Conservation (phyloP, 805 yeast species). For the Wickerhamomyces xylosicus region DNA sequence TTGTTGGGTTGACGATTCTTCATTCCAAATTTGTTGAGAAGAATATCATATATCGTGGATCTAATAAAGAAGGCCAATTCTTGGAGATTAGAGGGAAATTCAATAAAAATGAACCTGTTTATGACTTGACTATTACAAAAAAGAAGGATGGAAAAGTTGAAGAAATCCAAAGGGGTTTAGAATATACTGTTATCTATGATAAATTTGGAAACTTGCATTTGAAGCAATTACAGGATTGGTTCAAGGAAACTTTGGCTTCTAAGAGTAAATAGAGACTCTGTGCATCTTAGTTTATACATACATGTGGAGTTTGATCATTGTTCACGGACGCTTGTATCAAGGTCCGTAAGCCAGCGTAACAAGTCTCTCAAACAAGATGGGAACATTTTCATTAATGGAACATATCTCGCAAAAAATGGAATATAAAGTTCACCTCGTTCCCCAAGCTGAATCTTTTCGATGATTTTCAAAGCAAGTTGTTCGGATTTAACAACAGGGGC, state of each 20-base stretch:
- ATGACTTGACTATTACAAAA: constrained; percentile 27
- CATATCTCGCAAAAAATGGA: constrained; percentile 64
- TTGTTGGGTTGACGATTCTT: constrained; percentile 29
- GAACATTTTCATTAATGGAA: constrained; percentile 57
- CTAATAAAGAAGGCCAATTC: constrained; percentile 18
- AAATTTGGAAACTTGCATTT: constrained; percentile 33
- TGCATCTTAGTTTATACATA: constrained; percentile 1
- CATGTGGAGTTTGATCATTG: not conserved
- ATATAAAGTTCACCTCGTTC: constrained; percentile 57
- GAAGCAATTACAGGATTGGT: constrained; percentile 27
- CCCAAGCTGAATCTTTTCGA: constrained; percentile 47
- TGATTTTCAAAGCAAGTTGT: constrained; percentile 45
- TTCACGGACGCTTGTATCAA: constrained; percentile 35
- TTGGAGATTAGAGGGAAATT: constrained; percentile 23
- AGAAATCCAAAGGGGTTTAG: constrained; percentile 10
- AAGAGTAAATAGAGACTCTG: constrained; percentile 15
- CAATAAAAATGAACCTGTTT: constrained; percentile 34
- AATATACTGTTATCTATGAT: constrained; percentile 26
- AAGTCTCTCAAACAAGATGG: constrained; percentile 46
- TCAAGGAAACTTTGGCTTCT: constrained; percentile 18
- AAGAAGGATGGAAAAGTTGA: constrained; percentile 12
- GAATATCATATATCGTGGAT: constrained; percentile 35
- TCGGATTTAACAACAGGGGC: constrained; percentile 70
- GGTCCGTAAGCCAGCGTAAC: constrained; percentile 47
- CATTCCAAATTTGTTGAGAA: constrained; percentile 28